phyloP scores from a whole-genome alignment of 2,329 filamentous ascomycete genomes.

The Lasiodiplodia citricola region DNA sequence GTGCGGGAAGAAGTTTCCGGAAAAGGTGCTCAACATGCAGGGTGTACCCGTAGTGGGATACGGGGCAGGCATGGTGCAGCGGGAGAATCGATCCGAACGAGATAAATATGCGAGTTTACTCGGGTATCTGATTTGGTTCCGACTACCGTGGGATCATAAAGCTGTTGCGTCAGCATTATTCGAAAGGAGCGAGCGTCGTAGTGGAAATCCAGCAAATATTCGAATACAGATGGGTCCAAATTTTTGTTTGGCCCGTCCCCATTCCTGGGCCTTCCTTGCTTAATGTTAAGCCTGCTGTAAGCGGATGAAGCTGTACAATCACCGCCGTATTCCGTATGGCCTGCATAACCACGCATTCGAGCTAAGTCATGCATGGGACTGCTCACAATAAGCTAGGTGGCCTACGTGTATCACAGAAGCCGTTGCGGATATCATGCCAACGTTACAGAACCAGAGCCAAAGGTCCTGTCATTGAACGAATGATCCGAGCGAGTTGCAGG shows the following conservation, averaged over 20 bases:
- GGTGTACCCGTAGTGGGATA: not conserved
- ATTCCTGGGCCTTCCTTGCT: not conserved
- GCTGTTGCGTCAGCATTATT: not conserved
- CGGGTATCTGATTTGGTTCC: not conserved
- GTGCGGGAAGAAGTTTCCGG: not conserved
- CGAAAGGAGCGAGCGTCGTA: not conserved
- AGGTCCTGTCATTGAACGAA: not conserved
- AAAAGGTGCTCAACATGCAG: not conserved
- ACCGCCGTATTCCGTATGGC: not conserved
- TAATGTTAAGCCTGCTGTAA: not conserved
- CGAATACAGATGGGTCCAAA: not conserved
- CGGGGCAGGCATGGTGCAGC: not conserved
- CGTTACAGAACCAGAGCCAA: not conserved
- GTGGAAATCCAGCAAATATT: not conserved
- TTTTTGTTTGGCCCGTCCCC: not conserved
- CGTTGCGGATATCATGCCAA: not conserved
- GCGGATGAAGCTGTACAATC: slow-evolving; percentile 1
- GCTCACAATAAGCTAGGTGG: not conserved
- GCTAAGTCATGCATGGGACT: not conserved
- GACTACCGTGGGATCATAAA: not conserved
- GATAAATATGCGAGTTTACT: not conserved
- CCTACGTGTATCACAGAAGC: not conserved
- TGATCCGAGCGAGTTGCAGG: not conserved
- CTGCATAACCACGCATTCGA: not conserved
- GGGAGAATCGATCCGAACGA: not conserved